phyloP scores from a whole-genome alignment of 164 flowering plant species.

The Tetracentron sinense region DNA sequence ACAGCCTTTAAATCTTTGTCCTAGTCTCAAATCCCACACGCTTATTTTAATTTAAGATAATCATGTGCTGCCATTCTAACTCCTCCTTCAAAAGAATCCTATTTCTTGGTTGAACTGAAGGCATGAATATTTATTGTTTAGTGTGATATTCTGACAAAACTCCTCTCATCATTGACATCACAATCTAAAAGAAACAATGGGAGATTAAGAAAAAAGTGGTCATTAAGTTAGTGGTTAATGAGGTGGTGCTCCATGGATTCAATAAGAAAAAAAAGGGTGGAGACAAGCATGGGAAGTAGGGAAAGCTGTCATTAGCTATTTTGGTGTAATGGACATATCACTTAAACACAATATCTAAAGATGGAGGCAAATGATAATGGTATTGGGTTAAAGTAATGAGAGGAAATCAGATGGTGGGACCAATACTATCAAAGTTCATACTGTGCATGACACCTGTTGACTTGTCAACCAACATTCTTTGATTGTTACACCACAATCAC shows the following conservation, averaged over 20 bases:
- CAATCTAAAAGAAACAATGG: conserved; percentile 9
- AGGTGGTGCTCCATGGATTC: conserved; percentile 9
- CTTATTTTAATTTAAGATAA: background rate
- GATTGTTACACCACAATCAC: background rate
- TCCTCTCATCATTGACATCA: too few species aligned
- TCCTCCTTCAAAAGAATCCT: background rate
- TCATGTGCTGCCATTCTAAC: conserved; percentile 10
- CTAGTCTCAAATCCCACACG: background rate
- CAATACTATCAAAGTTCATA: conserved; percentile 1
- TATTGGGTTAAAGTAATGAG: background rate
- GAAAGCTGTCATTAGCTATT: conserved; percentile 16
- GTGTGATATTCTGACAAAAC: too few species aligned
- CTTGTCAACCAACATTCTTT: background rate
- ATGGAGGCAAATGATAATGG: conserved; percentile 9
- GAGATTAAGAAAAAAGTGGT: background rate
- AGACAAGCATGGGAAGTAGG: conserved; percentile 21
- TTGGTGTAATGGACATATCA: conserved; percentile 21
- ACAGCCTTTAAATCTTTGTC: too few species aligned
- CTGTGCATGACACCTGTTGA: background rate
- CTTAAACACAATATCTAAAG: conserved; percentile 14
- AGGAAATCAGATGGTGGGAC: background rate
- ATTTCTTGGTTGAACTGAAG: background rate
- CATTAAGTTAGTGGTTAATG: conserved; percentile 19
- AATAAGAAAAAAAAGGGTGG: background rate
- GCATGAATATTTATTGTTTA: background rate